Evolutionary conservation across 1,139 yeast genomes (phyloP), one percentile per base, ranked within the genome.

Genomic region (Blastobotrys illinoisensis): DNA sequence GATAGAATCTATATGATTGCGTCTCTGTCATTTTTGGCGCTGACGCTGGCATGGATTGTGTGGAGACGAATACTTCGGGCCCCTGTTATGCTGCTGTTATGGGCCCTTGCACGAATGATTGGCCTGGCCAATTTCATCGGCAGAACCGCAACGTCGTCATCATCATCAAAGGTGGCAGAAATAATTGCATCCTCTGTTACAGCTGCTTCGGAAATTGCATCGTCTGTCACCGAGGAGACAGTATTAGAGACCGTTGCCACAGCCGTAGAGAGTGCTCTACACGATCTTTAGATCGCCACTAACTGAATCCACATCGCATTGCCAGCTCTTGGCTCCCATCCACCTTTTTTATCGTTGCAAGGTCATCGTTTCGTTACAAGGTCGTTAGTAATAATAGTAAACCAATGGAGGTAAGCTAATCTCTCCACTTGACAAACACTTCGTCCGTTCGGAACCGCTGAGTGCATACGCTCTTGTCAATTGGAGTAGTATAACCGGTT

Each of bases 371-470:
- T n/a, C n/a, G 23, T 21, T 21, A 21, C 5, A 21, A 21, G 6
- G 23, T 6, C 23, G 23, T 21, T 6, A 21, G 6, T 21, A 21
- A 21, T 21, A 21, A 21, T 21, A 21, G 6, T 21, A 21, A 6
- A 21, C 23, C n/a, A n/a, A n/a, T n/a, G n/a, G n/a, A n/a, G n/a
- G 9, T 26, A 5, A 3, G 40, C 43, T 61, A 68, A 6, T 64
- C 68, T 48, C 76, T 58, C 97, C 97, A 91, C 59, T 82, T 81
- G n/a, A 90, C 91, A 66, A 79, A 79, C 2, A 91, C 98, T 65
- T 90, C 96, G 65, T 91, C 98, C 0, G 98, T 91, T 68, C 99
- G 77, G 70, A 89, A 93, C 65, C 95, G 78, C 69, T 93, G 99
- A 0, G 97, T 87, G 64, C 97, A 93, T 1, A 88, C 93, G 0